Evolutionary conservation across 768 basidiomycete species (phyloP).

Genomic region (Hericium coralloides): DNA sequence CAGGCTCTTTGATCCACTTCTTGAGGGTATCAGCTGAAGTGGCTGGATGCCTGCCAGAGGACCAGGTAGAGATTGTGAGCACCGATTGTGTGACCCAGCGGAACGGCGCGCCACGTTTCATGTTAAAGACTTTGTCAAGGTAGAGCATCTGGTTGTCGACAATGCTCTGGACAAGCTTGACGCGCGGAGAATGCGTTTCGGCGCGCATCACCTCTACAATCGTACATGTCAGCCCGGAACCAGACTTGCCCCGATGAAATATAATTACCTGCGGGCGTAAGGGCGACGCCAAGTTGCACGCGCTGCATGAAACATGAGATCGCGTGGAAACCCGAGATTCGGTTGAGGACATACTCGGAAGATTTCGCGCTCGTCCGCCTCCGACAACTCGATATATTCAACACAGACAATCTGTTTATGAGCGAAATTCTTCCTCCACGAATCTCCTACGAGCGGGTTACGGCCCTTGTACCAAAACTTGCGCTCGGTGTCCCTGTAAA

Average conservation of each 20-base stretch:
- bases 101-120: slow-evolving; percentile 43
- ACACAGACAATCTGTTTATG: slow-evolving; percentile 42
- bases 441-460: slow-evolving; percentile 16
- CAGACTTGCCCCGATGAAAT: neutral
- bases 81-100: slow-evolving; percentile 49
- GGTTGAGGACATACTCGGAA: slow-evolving; percentile 19
- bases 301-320: slow-evolving; percentile 12
- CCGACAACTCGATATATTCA: slow-evolving; percentile 30
- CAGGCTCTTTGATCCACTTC: slow-evolving; percentile 37
- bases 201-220: slow-evolving; percentile 19
- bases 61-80: slow-evolving; percentile 38
- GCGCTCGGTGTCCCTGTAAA: slow-evolving; percentile 6
- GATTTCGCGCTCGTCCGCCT: slow-evolving; percentile 23
- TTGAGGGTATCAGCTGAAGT: slow-evolving; percentile 32
- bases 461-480: slow-evolving; percentile 30
- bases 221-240: neutral
- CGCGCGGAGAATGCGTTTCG: slow-evolving; percentile 15
- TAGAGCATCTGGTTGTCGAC: slow-evolving; percentile 10
- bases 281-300: slow-evolving; percentile 21
- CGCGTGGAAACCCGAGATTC: neutral
- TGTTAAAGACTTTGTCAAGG: slow-evolving; percentile 40
- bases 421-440: slow-evolving; percentile 28
- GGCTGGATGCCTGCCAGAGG: slow-evolving; percentile 18
- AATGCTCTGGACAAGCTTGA: slow-evolving; percentile 11
- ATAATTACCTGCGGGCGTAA: slow-evolving; percentile 16